Conservation (phyloP, 768 basidiomycete species). For the Terana coerulea region DNA sequence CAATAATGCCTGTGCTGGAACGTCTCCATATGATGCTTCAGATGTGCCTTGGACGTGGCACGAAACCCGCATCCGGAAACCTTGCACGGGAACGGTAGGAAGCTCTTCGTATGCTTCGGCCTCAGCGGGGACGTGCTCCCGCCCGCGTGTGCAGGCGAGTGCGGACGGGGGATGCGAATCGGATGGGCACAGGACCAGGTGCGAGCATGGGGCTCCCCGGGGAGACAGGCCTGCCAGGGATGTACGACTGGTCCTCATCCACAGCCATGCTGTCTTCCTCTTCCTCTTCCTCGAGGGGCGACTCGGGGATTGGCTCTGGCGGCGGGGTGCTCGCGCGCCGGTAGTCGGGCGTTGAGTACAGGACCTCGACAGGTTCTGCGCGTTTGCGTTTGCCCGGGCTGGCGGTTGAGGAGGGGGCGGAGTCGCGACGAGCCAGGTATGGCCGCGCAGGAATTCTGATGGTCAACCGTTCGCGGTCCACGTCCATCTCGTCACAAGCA, state of each 20-base stretch:
- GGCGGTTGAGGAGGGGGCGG: too few relatives aligned
- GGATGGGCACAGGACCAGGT: background rate
- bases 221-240: background rate
- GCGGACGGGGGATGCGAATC: too few relatives aligned
- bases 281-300: background rate
- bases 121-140: background rate
- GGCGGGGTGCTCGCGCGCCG: background rate
- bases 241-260: background rate
- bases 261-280: background rate
- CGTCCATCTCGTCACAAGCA: too few relatives aligned
- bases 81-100: background rate
- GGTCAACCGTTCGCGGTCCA: too few relatives aligned
- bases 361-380: background rate
- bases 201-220: background rate
- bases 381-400: background rate
- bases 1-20: constrained; percentile 10
- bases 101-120: background rate
- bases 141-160: too few relatives aligned
- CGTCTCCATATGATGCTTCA: constrained; percentile 9
- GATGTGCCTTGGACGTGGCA: constrained; percentile 4
- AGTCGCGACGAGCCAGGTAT: too few relatives aligned
- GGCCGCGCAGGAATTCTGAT: background rate
- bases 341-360: background rate
- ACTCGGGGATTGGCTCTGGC: background rate
- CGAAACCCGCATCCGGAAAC: constrained; percentile 5